Conservation (phyloP, 768 basidiomycete species). For the Trametes meyenii region DNA sequence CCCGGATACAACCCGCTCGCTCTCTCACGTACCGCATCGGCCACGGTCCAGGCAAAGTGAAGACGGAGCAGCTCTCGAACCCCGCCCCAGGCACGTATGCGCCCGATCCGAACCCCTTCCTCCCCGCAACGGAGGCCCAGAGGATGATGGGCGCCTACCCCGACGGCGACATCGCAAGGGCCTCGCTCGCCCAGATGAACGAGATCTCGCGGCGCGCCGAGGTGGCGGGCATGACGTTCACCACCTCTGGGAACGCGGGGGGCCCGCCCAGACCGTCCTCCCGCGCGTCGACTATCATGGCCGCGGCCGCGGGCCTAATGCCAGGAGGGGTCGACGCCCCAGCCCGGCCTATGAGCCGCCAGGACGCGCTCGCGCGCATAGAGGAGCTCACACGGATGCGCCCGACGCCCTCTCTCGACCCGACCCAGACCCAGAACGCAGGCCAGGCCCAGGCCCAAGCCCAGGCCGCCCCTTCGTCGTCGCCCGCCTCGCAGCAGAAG, state of each 20-base stretch:
- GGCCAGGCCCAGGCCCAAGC: conserved; percentile 19
- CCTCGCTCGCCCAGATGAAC: conserved; percentile 76
- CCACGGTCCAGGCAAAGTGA: conserved; percentile 35
- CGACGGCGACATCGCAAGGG: conserved; percentile 64
- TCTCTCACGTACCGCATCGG: conserved; percentile 8
- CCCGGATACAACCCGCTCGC: not conserved
- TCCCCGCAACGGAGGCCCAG: conserved; percentile 60
- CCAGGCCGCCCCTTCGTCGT: conserved; percentile 4
- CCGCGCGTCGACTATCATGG: conserved; percentile 35
- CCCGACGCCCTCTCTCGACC: conserved; percentile 23
- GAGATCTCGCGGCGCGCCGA: conserved; percentile 70
- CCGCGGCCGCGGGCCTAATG: conserved; percentile 36
- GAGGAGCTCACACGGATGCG: conserved; percentile 54
- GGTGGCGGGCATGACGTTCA: conserved; percentile 43
- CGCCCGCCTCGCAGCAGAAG: conserved; percentile 2
- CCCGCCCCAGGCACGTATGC: conserved; percentile 24
- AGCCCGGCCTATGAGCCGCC: conserved; percentile 37
- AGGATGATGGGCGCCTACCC: conserved; percentile 51
- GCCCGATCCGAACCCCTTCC: conserved; percentile 49
- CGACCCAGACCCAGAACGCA: conserved; percentile 18
- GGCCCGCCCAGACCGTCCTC: conserved; percentile 27
- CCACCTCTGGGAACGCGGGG: conserved; percentile 1
- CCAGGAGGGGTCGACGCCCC: conserved; percentile 27
- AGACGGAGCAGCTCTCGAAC: conserved; percentile 33
- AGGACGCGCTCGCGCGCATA: conserved; percentile 55